Evolutionary conservation across 768 basidiomycete species (phyloP), one percentile per base, ranked within the genome.

Genomic region (Lactarius hatsudake): DNA sequence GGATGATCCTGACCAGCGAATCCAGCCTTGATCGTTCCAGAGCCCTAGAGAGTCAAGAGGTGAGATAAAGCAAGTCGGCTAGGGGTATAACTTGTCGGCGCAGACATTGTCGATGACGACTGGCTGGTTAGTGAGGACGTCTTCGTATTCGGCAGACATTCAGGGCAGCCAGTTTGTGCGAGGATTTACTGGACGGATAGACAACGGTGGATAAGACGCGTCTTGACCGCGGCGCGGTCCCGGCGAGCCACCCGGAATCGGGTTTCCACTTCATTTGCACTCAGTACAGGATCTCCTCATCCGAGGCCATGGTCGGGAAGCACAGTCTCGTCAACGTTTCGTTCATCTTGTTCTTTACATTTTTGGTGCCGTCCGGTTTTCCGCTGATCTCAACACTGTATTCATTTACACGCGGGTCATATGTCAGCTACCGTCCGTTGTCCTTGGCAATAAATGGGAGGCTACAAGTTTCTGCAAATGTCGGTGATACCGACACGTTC

Each of bases 1-100:
- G 97, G 97, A 76, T 97, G 95, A 78, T 98, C 96, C 79, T 98
- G 93, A 56, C 97, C 97, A 62, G 97, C 97, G 76, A 99, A 99
- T 48, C 97, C 97, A 67, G 97, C 97, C 79, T 98, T 99, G 77
- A 99, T 96, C 28, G 94, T 94, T 34, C 97, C 97, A 64, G 96
- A 97, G 69, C 97, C 97, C 94, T 98, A 76, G n/a, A 62, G 66
- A 69, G 32, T 28, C 3, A 26, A n/a, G 48, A 34, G 38, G 72
- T 70, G 68, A 74, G 71, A 65, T 66, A 72, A 65, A 53, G 60
- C 62, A 40, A 61, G 71, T 18, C 64, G 38, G 51, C 63, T 18
- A 59, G 61, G 54, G 63, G 66, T 66, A 69, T 48, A 59, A 13
- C n/a, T 26, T 28, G 45, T 36, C 34, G 17, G 32, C 55, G 81